These are phyloP conservation scores for Kwoniella sp. DNA, from an alignment of 768 basidiomycete species.

Conservation along the genomic window DNA sequence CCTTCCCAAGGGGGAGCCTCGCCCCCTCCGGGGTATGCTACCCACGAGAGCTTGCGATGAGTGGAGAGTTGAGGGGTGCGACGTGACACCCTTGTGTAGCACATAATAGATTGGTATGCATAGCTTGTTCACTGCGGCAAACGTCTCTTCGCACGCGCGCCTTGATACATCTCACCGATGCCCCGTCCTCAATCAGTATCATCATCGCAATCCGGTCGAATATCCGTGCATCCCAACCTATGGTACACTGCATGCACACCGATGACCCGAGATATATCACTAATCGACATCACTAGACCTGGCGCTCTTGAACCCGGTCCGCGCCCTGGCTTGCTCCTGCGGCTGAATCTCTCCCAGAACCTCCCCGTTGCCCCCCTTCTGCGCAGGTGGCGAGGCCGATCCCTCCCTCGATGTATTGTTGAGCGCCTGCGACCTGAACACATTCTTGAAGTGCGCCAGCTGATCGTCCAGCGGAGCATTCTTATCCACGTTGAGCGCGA, in stretches of 20 bases:
- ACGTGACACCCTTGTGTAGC: too few relatives aligned
- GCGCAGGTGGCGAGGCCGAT: neutral
- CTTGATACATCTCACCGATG: too few relatives aligned
- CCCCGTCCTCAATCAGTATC: too few relatives aligned
- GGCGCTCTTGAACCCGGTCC: neutral
- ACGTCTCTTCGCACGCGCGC: too few relatives aligned
- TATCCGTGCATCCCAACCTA: too few relatives aligned
- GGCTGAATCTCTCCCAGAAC: conserved; percentile 2
- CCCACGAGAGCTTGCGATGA: neutral
- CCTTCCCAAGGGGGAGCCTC: neutral
- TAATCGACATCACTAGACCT: conserved; percentile 21
- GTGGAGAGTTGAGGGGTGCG: too few relatives aligned
- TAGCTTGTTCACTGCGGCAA: too few relatives aligned
- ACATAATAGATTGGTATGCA: too few relatives aligned
- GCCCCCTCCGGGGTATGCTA: neutral
- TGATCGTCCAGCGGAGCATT: conserved; percentile 36
- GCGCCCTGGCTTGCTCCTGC: neutral
- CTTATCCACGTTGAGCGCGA: conserved; percentile 31
- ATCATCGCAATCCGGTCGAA: too few relatives aligned
- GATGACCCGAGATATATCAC: too few relatives aligned
- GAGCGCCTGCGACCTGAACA: conserved; percentile 23
- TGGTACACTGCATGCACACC: too few relatives aligned
- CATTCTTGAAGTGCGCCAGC: conserved; percentile 36
- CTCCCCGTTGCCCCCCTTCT: neutral
- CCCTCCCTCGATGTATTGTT: neutral